Percentiles rank a stretch among this genome's conserved stretches.
phyloP scores from a whole-genome alignment of 2,329 filamentous ascomycete species.

The Talaromyces sp. region DNA sequence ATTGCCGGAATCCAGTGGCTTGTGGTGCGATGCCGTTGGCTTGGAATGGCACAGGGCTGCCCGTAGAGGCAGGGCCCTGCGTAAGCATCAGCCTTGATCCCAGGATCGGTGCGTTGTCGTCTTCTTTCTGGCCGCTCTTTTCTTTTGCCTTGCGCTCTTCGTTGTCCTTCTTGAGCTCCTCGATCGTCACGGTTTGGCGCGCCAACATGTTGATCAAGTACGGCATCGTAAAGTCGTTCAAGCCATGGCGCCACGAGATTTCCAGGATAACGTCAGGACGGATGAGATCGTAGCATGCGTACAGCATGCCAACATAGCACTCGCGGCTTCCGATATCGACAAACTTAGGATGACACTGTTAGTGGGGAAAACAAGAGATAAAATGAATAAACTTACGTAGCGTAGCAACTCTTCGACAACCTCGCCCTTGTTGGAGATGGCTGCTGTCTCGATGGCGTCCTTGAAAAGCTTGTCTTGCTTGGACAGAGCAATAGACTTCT shows the following conservation, averaged over 20 bases:
- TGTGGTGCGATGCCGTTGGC: constrained; percentile 87
- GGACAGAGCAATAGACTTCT: constrained; percentile 94
- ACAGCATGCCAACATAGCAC: constrained; percentile 99
- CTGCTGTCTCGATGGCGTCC: constrained; percentile 96
- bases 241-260: constrained; percentile 91
- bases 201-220: constrained; percentile 99
- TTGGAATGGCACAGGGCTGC: constrained; percentile 61
- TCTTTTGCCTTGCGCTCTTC: constrained; percentile 76
- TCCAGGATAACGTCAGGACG: constrained; percentile 89
- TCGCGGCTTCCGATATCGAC: constrained; percentile 98
- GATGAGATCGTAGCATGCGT: constrained; percentile 96
- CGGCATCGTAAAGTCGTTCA: constrained; percentile 97
- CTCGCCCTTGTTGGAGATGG: constrained; percentile 82
- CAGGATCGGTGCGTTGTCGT: constrained; percentile 90
- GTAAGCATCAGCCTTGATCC: constrained; percentile 93
- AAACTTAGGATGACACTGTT: constrained; percentile 68
- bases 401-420: constrained; percentile 92
- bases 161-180: constrained; percentile 86
- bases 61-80: constrained; percentile 63
- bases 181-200: constrained; percentile 83
- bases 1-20: constrained; percentile 67
- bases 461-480: constrained; percentile 99
- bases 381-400: constrained; percentile 67
- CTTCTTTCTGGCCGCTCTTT: constrained; percentile 75
- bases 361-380: constrained; percentile 20